Evolutionary conservation across 768 basidiomycete genomes (phyloP).

Genomic region (Hortiboletus campestris): DNA sequence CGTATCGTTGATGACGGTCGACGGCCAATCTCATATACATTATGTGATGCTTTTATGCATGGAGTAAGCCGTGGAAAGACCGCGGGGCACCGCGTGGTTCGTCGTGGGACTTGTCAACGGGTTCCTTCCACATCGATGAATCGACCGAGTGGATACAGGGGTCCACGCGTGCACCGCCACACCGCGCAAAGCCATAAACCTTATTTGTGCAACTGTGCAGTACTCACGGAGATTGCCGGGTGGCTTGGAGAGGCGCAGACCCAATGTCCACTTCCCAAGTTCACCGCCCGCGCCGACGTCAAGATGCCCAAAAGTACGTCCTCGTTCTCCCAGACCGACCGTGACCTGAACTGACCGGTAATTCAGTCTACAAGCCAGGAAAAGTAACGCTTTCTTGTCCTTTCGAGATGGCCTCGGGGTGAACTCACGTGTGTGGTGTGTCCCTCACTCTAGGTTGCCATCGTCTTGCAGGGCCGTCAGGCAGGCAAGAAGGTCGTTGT

Average conservation of each 20-base stretch:
- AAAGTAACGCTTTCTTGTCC: constrained; percentile 52
- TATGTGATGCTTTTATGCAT: neutral
- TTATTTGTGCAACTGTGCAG: constrained; percentile 25
- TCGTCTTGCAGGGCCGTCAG: constrained; percentile 98
- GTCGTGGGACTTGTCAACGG: neutral
- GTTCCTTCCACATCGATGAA: neutral
- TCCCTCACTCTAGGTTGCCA: constrained; percentile 65
- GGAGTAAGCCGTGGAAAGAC: neutral
- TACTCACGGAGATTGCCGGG: constrained; percentile 32
- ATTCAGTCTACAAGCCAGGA: constrained; percentile 88
- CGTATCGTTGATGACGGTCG: no score
- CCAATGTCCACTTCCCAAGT: constrained; percentile 19
- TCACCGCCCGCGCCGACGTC: constrained; percentile 33
- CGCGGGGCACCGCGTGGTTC: neutral
- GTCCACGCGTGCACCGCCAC: constrained; percentile 1
- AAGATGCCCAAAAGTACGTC: constrained; percentile 43
- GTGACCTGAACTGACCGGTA: constrained; percentile 11
- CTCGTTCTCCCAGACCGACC: neutral
- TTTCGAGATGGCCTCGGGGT: neutral
- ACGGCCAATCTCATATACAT: neutral
- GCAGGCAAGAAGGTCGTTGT: constrained; percentile 99
- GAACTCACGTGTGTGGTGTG: constrained; percentile 1
- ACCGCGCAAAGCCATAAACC: neutral
- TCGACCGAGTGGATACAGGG: neutral
- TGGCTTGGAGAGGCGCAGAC: constrained; percentile 28